Conservation (phyloP, 2,329 filamentous ascomycete genomes). For the Aspergillus sp. region DNA sequence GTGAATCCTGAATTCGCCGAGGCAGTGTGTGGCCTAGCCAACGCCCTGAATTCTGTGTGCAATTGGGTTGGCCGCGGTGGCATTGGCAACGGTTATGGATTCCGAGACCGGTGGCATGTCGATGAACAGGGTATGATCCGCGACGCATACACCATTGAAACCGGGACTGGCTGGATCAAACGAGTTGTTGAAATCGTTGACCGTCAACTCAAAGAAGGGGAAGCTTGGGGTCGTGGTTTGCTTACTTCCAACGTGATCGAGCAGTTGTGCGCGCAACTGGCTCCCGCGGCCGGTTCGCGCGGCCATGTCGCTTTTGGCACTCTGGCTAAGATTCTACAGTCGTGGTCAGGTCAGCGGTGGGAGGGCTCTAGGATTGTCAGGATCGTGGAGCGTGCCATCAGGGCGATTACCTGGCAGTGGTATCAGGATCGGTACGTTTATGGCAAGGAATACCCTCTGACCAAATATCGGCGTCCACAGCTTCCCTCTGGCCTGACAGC, state of each 20-base stretch:
- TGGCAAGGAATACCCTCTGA: constrained; percentile 56
- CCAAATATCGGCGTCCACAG: constrained; percentile 70
- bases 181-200: constrained; percentile 88
- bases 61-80: constrained; percentile 91
- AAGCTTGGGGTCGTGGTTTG: constrained; percentile 77
- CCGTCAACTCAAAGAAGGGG: constrained; percentile 82
- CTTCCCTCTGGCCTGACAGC: constrained; percentile 72
- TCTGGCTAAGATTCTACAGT: constrained; percentile 43
- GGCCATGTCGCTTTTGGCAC: constrained; percentile 29
- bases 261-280: constrained; percentile 53
- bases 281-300: constrained; percentile 32
- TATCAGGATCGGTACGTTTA: constrained; percentile 78
- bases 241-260: constrained; percentile 60
- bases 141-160: constrained; percentile 66
- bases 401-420: constrained; percentile 77
- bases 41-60: constrained; percentile 93
- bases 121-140: constrained; percentile 78
- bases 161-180: constrained; percentile 78
- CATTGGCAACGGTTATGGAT: constrained; percentile 70
- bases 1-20: constrained; percentile 97
- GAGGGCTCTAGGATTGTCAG: constrained; percentile 85
- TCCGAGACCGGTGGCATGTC: constrained; percentile 90
- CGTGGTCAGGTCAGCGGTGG: constrained; percentile 76
- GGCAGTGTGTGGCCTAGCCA: constrained; percentile 92
- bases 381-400: constrained; percentile 80